Conservation (phyloP, 768 basidiomycete species). For the Suillus occidentalis region DNA sequence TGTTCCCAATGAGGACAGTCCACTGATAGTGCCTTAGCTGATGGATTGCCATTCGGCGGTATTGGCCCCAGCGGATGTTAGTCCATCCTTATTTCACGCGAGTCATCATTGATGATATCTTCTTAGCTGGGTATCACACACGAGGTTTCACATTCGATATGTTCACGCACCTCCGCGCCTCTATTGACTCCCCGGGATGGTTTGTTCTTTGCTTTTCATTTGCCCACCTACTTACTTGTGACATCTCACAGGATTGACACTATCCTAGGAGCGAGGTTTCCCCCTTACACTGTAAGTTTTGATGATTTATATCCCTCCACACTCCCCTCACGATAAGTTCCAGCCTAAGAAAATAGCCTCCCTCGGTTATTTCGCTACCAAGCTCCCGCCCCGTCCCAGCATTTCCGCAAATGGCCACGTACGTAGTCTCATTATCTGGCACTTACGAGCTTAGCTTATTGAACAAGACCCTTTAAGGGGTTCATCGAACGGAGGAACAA, state of each 20-base stretch:
- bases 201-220: conserved; percentile 5
- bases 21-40: conserved; percentile 32
- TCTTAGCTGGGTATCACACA: conserved; percentile 65
- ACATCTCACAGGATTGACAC: conserved; percentile 21
- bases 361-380: conserved; percentile 17
- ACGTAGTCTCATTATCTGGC: not conserved
- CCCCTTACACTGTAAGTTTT: conserved; percentile 28
- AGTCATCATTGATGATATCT: not conserved
- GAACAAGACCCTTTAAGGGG: conserved; percentile 15
- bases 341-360: conserved; percentile 28
- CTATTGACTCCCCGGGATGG: conserved; percentile 44
- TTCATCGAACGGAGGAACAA: not conserved
- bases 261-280: conserved; percentile 28
- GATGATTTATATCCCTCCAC: not conserved
- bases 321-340: not conserved
- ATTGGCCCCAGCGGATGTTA: conserved; percentile 71
- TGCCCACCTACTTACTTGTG: conserved; percentile 5
- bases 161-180: conserved; percentile 73
- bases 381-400: conserved; percentile 24
- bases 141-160: conserved; percentile 75
- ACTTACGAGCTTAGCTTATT: conserved; percentile 12
- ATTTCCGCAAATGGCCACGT: conserved; percentile 13
- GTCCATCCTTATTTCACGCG: conserved; percentile 23
- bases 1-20: not conserved
- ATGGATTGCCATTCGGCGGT: conserved; percentile 75